Base-by-base conservation (phyloP, 371 early-diverging fungal genomes). In the Rhizomucor pusillus region DNA sequence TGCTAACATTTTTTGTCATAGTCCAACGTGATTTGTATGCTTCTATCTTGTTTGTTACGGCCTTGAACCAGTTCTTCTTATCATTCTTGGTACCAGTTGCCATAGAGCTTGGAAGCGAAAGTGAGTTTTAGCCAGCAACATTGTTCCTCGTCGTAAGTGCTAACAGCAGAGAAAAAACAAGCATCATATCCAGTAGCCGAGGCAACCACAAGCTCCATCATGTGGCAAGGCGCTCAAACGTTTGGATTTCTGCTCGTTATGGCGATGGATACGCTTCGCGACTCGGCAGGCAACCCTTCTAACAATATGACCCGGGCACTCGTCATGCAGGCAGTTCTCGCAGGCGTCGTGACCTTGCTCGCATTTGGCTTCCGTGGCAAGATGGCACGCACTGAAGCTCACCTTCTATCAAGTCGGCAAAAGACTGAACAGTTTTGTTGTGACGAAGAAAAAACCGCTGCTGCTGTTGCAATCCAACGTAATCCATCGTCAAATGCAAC, bases 51-150 rank as follows among this genome's bases (percentile, higher is more conserved):
- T 66, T 78, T 40, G 77, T 72, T 2, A 66, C 71, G 13, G 66
- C 71, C 1, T 60, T 78, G 36, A 65, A 79, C 18, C 80, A 80
- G 39, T 62, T 79, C 34, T 73, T 72, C 49, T 62, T 81, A 5
- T 44, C 54, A 14, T 80, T 77, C 24, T 54, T 80, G 25, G 65
- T 83, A 22, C 84, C 84, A 6, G 66, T 78, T 0, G 70, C 71
- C 7, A 70, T 83, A 51, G 84, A 83, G 50, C 62, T 81, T 13
- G 73, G 79, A 18, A 73, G 73, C 36, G 84, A 83, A 66, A 70
- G 81, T 71, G 65, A 46, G 62, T 51, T 14, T 22, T n/a, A 0
- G 10, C 33, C 37, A 5, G 11, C 11, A 41, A 23, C 16, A 14
- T 9, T 12, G 47, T 7, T 24, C n/a, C 20, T 22, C 1, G n/a